Conservation (phyloP, 192 early-diverging fungal genomes). For the Backusella morwellensis region DNA sequence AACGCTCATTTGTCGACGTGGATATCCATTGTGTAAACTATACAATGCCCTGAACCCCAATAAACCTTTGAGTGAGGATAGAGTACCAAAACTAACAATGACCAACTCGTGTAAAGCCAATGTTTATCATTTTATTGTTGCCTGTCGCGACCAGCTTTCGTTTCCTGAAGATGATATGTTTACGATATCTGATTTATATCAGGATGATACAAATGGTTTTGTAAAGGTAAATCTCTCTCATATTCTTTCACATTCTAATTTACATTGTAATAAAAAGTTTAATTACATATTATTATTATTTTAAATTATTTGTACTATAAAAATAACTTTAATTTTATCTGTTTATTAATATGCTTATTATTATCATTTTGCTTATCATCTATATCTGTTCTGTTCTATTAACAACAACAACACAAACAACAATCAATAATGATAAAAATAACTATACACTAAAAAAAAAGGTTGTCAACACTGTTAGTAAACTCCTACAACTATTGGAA, state of each 20-base stretch:
- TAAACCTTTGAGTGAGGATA: constrained; percentile 48
- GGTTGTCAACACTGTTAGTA: constrained; percentile 81
- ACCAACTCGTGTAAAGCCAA: constrained; percentile 78
- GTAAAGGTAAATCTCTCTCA: constrained; percentile 70
- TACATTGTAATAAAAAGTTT: not conserved
- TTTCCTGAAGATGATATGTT: constrained; percentile 77
- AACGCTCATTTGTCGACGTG: constrained; percentile 72
- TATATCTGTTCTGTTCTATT: not conserved
- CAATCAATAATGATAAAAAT: constrained; percentile 60
- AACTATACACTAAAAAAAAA: constrained; percentile 19
- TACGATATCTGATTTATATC: constrained; percentile 84
- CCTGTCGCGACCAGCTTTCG: constrained; percentile 75
- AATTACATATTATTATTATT: not conserved
- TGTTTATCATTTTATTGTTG: constrained; percentile 85
- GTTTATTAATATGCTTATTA: constrained; percentile 60
- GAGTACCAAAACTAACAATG: constrained; percentile 46
- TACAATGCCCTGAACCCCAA: constrained; percentile 71
- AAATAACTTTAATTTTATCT: not conserved
- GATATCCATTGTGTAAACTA: constrained; percentile 66
- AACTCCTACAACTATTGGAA: constrained; percentile 77
- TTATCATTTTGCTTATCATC: not conserved
- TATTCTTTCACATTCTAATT: not conserved
- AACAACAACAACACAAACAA: constrained; percentile 45
- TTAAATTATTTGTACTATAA: constrained; percentile 1
- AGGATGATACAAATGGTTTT: constrained; percentile 96